Percentiles rank a stretch among this genome's conserved stretches.
These are phyloP conservation scores for Globisporangium parvum DNA, from an alignment of 352 stramenopile species.

Conservation along the genomic window DNA sequence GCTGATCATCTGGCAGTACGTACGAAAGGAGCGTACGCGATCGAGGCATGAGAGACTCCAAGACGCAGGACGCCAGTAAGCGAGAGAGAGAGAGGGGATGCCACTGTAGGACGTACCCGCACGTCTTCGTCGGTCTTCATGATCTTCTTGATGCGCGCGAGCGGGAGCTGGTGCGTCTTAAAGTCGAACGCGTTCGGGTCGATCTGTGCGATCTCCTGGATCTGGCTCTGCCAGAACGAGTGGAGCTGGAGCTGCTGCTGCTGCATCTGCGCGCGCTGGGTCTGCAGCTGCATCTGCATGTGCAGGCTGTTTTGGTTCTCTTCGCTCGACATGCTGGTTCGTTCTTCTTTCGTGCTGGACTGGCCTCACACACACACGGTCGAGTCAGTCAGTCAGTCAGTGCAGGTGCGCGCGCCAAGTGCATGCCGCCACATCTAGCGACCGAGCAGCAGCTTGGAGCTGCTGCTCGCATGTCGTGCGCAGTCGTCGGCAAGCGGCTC, in stretches of 20 bases:
- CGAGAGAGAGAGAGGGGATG: too few relatives aligned
- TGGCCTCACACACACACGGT: neutral
- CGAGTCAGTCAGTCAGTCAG: neutral
- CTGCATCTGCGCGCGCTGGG: conserved; percentile 83
- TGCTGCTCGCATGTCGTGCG: too few relatives aligned
- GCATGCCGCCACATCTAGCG: too few relatives aligned
- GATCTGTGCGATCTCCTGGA: conserved; percentile 86
- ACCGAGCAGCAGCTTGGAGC: too few relatives aligned
- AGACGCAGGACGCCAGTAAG: too few relatives aligned
- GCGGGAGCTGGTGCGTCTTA: conserved; percentile 86
- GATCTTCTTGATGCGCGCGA: conserved; percentile 94
- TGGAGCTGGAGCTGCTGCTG: conserved; percentile 82
- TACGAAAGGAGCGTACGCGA: too few relatives aligned
- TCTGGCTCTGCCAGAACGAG: conserved; percentile 86
- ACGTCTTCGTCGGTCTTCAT: conserved; percentile 95
- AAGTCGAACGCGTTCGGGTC: conserved; percentile 83
- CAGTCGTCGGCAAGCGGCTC: conserved; percentile 1
- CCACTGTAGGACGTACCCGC: conserved; percentile 25
- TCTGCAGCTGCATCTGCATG: conserved; percentile 85
- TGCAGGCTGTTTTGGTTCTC: conserved; percentile 68
- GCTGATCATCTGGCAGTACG: conserved; percentile 94
- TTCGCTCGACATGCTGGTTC: conserved; percentile 43
- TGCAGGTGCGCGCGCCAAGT: too few relatives aligned
- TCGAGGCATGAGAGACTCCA: neutral
- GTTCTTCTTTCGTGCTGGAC: neutral